Base-by-base conservation (phyloP, 352 stramenopile genomes). In the Phytopythium delawarense region DNA sequence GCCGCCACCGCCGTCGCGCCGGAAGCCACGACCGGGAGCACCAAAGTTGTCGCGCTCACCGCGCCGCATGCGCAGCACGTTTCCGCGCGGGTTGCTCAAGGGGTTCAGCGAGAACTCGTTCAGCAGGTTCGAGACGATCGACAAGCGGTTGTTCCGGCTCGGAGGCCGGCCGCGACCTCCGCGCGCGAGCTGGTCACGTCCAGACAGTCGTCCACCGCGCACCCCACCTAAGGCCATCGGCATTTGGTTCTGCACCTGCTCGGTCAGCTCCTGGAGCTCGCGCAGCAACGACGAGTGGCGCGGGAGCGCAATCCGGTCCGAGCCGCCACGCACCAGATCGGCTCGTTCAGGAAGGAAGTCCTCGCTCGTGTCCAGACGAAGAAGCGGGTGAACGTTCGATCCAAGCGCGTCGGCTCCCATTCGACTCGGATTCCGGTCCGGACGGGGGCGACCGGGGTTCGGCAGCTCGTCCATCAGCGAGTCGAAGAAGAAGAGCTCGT, bases 31-130 rank as follows among this genome's bases (percentile, higher is more conserved):
- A 7, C 64, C 57, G 51, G 67, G 67, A 57, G 70, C 69, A 44
- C 72, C 75, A 28, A 92, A 76, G 4, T 83, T 66, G 30, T 88
- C 76, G 3, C 75, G 74, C 42, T 92, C 81, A 30, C 68, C 59
- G 44, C 74, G 67, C 35, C 77, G 80, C 57, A 88, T 69, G 39
- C 67, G 66, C 39, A 69, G 16, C 21, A 63, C 62, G 42, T 75
- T 64, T 16, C 66, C 61, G 25, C 70, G 65, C 18, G 69, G 48
- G 20, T 76, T 64, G 5, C 62, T 66, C 34, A 50, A 68, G 7
- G 67, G 55, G 52, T 94, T 84, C 18, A 94, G 66, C 8, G 86
- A 92, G 60, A 94, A 92, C 40, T 94, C 86, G 35, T 81, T 93
- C 20, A 94, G 67, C 34, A 94, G 51, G 55, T 92, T 91, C 0